These are phyloP conservation scores for Phytopythium vexans DNA, from an alignment of 352 stramenopile genomes.

Conservation along the genomic window DNA sequence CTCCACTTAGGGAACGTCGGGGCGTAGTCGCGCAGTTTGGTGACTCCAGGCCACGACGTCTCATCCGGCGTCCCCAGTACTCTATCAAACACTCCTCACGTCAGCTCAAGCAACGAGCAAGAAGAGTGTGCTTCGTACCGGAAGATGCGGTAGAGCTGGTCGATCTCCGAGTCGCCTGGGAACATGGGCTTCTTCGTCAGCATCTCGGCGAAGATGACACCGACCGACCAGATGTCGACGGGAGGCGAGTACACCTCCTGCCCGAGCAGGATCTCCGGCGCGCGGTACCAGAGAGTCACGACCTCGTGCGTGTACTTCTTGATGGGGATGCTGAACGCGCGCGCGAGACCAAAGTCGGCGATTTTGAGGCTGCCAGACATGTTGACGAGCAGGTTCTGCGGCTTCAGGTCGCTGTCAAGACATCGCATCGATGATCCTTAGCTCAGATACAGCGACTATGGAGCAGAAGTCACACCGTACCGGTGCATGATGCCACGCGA, in stretches of 20 bases:
- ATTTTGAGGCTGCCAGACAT: slow-evolving; percentile 95
- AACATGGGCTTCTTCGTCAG: slow-evolving; percentile 80
- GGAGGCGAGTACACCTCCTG: slow-evolving; percentile 86
- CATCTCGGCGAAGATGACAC: slow-evolving; percentile 86
- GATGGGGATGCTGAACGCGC: slow-evolving; percentile 96
- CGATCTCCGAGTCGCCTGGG: slow-evolving; percentile 82
- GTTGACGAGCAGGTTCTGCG: slow-evolving; percentile 97
- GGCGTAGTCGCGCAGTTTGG: slow-evolving; percentile 94
- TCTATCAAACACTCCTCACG: slow-evolving; percentile 14
- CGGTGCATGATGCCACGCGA: slow-evolving; percentile 87
- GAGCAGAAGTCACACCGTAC: slow-evolving; percentile 21
- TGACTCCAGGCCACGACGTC: slow-evolving; percentile 95
- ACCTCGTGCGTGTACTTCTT: slow-evolving; percentile 98
- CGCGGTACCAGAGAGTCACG: slow-evolving; percentile 99
- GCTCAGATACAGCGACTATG: too few relatives aligned
- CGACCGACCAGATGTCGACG: slow-evolving; percentile 88
- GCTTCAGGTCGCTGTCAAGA: slow-evolving; percentile 92
- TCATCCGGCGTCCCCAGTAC: slow-evolving; percentile 97
- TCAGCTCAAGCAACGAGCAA: not conserved
- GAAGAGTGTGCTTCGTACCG: slow-evolving; percentile 18
- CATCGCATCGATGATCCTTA: too few relatives aligned
- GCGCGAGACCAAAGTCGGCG: slow-evolving; percentile 97
- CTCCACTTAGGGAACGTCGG: slow-evolving; percentile 96
- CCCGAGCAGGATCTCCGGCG: slow-evolving; percentile 97
- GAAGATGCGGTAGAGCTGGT: slow-evolving; percentile 89